Evolutionary conservation across 192 early-diverging fungal genomes (phyloP), one percentile per base, ranked within the genome.

Genomic region (Coemansia sp.): DNA sequence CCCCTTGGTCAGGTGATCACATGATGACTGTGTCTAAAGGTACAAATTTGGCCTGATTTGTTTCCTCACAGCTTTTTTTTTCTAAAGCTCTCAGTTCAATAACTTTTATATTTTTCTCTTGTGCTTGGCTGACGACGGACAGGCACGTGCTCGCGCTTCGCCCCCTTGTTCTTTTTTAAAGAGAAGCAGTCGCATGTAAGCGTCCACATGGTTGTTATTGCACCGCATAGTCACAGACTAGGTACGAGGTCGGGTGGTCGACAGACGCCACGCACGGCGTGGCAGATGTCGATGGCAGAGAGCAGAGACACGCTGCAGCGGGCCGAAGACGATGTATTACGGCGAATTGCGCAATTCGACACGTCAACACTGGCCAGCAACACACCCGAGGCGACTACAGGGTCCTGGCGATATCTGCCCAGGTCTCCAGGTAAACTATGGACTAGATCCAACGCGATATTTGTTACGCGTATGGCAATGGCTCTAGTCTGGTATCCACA

Each of bases 301-400:
- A 59, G 32, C 56, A 34, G 29, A 19, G 56, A 58, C 13, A 15
- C 39, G 38, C 55, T 70, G 5, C 48, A 29, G 6, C 61, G 44
- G 9, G 69, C 63, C 11, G 75, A 77, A 27, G 38, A 67, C 44
- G 66, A 72, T 31, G 62, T 77, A 19, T 42, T 77, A 61, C 62
- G 42, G 27, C 66, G 62, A 46, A 46, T 60, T 0, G 65, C 65
- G 12, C 61, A 62, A 15, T 40, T 62, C 61, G 46, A 32, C 19
- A 48, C 62, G 20, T 17, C 64, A 34, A 36, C 64, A 39, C 44
- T 45, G 42, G 8, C 44, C 44, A 50, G 45, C 48, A 45, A 6
- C 42, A 34, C 27, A 42, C 63, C 17, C 12, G 46, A 29, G 36
- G 41, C 39, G 56, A 15, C 62, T 0, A 4, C 62, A 46, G 55